phyloP scores from a whole-genome alignment of 768 basidiomycete genomes.

The Lepiota venenata region DNA sequence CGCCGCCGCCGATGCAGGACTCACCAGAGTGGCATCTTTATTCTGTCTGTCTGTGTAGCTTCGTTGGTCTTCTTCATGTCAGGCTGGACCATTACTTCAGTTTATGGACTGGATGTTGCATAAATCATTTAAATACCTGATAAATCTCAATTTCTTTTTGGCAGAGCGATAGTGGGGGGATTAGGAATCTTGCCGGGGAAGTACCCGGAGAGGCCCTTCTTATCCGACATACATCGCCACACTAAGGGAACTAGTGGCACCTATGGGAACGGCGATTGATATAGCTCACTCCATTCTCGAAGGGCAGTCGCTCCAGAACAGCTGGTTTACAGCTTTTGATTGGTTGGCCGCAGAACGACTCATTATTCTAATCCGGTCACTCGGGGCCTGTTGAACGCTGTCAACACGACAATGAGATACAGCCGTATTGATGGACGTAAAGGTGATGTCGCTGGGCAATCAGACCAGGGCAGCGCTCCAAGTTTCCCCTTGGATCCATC shows the following conservation, averaged over 20 bases:
- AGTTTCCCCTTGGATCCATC: neutral
- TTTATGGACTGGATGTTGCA: too few relatives aligned
- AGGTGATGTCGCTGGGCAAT: neutral
- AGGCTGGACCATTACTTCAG: too few relatives aligned
- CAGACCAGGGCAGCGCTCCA: neutral
- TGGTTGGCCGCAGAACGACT: neutral
- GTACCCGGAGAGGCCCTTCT: neutral
- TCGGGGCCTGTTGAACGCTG: neutral
- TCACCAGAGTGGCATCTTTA: too few relatives aligned
- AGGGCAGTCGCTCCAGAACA: neutral
- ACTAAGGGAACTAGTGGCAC: neutral
- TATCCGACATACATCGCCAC: neutral
- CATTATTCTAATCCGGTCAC: neutral
- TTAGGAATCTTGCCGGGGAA: neutral
- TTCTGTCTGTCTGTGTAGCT: too few relatives aligned
- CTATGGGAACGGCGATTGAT: constrained; percentile 1
- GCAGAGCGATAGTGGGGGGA: neutral
- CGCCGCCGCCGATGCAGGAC: too few relatives aligned
- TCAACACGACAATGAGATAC: neutral
- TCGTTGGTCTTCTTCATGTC: too few relatives aligned
- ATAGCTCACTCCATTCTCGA: neutral
- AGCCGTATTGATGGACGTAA: neutral
- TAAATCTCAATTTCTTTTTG: neutral
- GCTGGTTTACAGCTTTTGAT: neutral
- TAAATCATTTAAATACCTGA: neutral